phyloP scores from a whole-genome alignment of 805 yeast genomes.

The Torulaspora quercuum region DNA sequence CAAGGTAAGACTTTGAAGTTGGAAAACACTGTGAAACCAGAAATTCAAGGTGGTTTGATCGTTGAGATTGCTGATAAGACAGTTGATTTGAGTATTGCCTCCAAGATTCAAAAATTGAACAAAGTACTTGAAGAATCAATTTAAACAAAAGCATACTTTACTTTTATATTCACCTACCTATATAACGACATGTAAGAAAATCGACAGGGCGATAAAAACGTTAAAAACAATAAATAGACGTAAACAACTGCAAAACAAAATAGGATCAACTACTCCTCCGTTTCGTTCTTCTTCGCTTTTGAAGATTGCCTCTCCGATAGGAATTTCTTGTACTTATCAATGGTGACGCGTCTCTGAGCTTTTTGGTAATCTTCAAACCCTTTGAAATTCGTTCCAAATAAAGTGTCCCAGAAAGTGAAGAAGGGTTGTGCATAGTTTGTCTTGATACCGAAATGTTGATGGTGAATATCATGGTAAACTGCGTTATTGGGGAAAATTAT shows the following conservation, averaged over 20 bases:
- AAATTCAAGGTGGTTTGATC: conserved; percentile 90
- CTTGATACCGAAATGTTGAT: conserved; percentile 92
- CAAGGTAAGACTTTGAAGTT: conserved; percentile 80
- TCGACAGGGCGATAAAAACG: neutral
- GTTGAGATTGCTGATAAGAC: conserved; percentile 97
- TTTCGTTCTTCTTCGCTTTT: conserved; percentile 24
- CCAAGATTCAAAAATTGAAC: conserved; percentile 86
- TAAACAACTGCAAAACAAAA: neutral
- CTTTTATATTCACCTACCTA: conserved; percentile 13
- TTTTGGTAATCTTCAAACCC: conserved; percentile 57
- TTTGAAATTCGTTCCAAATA: conserved; percentile 68
- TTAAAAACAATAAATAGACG: neutral
- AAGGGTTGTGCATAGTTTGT: conserved; percentile 94
- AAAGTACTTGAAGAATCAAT: conserved; percentile 81
- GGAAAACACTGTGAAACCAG: conserved; percentile 79
- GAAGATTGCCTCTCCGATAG: conserved; percentile 38
- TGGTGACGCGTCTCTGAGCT: conserved; percentile 62
- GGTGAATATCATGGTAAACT: conserved; percentile 95
- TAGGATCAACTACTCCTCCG: conserved; percentile 1
- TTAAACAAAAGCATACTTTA: conserved; percentile 37
- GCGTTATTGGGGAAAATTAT: conserved; percentile 90
- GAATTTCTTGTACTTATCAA: conserved; percentile 62
- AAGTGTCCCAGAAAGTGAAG: conserved; percentile 87
- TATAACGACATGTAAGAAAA: conserved; percentile 14
- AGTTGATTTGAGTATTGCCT: conserved; percentile 83